A percentile compares a stretch with the other conserved stretches of the same genome.
Evolutionary conservation across 2,329 filamentous ascomycete genomes (phyloP).

Genomic region (Colletotrichum karsti): DNA sequence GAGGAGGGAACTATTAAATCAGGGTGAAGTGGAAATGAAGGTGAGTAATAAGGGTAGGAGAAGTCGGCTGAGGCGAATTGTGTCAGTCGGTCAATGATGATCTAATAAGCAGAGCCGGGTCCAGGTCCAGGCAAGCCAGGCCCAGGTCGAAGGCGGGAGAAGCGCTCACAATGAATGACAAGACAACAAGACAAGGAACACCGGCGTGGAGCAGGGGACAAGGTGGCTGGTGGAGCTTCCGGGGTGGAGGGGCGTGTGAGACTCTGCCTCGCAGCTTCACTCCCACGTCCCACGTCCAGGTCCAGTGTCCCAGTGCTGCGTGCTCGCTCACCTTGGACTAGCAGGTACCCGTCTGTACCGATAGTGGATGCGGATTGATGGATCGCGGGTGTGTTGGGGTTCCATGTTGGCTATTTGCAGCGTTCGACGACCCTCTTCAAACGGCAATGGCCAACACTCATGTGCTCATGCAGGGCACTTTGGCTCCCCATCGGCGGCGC

Average conservation of each 20-base stretch:
- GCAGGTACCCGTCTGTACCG: background rate
- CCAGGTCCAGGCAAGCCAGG: slow-evolving; percentile 19
- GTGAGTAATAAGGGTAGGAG: slow-evolving; percentile 23
- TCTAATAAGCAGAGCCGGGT: slow-evolving; percentile 28
- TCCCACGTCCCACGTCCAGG: background rate
- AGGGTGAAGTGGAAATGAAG: background rate
- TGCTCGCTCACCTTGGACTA: background rate
- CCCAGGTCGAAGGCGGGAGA: slow-evolving; percentile 29
- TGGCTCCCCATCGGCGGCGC: slow-evolving; percentile 14
- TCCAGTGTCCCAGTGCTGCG: background rate
- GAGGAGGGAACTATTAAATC: background rate
- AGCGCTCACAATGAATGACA: slow-evolving; percentile 30
- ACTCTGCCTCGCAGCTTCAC: background rate
- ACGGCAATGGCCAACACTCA: slow-evolving; percentile 11
- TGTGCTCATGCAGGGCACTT: slow-evolving; percentile 21
- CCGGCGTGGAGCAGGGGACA: slow-evolving; percentile 24
- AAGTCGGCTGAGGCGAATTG: slow-evolving; percentile 26
- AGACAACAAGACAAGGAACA: slow-evolving; percentile 27
- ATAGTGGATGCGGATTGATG: background rate
- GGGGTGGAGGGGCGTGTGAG: slow-evolving; percentile 1
- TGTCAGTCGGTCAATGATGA: slow-evolving; percentile 28
- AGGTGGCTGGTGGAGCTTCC: slow-evolving; percentile 26
- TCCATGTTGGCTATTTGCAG: slow-evolving; percentile 1
- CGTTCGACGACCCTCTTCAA: background rate
- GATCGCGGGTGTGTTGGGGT: background rate